phyloP scores from a whole-genome alignment of 2,329 filamentous ascomycete species.

The Didymella exigua region DNA sequence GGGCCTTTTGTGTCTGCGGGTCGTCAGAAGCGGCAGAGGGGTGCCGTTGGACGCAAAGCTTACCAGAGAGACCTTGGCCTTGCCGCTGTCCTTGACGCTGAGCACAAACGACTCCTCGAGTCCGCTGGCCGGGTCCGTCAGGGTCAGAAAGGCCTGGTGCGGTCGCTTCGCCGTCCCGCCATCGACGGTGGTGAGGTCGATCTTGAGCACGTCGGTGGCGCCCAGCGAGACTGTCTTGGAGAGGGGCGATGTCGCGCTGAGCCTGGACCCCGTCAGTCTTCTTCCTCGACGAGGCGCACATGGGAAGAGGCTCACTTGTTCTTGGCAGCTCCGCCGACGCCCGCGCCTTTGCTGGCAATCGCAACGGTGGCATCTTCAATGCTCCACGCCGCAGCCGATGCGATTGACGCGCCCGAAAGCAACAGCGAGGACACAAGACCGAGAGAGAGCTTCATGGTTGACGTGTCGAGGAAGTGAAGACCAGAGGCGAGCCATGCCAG shows the following conservation, averaged over 20 bases:
- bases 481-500: conserved; percentile 26
- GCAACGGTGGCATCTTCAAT: conserved; percentile 75
- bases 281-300: conserved; percentile 10
- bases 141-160: conserved; percentile 89
- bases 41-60: conserved; percentile 37
- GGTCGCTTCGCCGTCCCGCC: conserved; percentile 79
- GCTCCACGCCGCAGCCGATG: conserved; percentile 63
- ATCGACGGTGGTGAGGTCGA: conserved; percentile 81
- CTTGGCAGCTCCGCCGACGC: conserved; percentile 59
- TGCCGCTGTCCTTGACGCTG: conserved; percentile 83
- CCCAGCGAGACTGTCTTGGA: conserved; percentile 69
- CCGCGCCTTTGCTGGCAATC: conserved; percentile 65
- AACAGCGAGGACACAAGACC: conserved; percentile 52
- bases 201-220: conserved; percentile 74
- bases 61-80: conserved; percentile 84
- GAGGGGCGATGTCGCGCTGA: conserved; percentile 61
- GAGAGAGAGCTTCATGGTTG: conserved; percentile 51
- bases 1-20: conserved; percentile 79
- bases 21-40: conserved; percentile 32
- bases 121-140: conserved; percentile 75
- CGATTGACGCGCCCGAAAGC: conserved; percentile 49
- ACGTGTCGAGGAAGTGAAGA: conserved; percentile 32
- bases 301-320: conserved; percentile 63
- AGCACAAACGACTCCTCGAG: conserved; percentile 88
- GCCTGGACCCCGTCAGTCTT: conserved; percentile 36